Evolutionary conservation across 345 rosid genomes (phyloP), one percentile per base, ranked within the genome.

Genomic region (Moricandia moricandioides): DNA sequence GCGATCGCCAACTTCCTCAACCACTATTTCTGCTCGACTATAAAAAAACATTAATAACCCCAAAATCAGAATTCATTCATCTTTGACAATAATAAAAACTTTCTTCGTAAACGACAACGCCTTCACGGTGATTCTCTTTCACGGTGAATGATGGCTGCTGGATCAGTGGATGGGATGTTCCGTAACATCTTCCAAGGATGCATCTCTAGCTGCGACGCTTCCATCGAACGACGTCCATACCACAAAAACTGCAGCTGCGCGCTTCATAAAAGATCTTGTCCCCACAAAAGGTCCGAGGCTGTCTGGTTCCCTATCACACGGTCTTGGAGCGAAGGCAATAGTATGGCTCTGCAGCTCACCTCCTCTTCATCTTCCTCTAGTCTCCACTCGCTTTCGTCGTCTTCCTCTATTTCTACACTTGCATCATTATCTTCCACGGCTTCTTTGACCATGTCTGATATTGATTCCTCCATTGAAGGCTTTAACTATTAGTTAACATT

Each of bases 171-270:
- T 33, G 87, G 90, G 17, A 54, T 88, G n/a, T 82, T 88, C 75
- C 84, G 86, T 10, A 63, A 69, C 61, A 51, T 87, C 55, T 84
- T 84, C 24, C 88, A 88, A 8, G 92, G 89, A 3, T 85, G 89
- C 70, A 78, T 90, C 55, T 82, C 89, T 18, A 78, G 83, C 14
- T 58, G 78, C 2, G 89, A 88, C 51, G 24, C 75, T 10, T 76
- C 77, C 31, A 71, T 85, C 3, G 90, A 84, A 29, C 80, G 91
- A 6, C 86, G 96, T 35, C 94, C 91, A 7, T 89, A 89, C 65
- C 94, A 87, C 68, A 85, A 85, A 10, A 82, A 89, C 39, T 89
- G 94, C 47, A 26, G 83, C 4, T 89, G 94, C 13, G 90, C 91
- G 2, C 83, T 89, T 21, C 91, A 87, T 45, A 67, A 56, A 18